Conservation (phyloP, 805 yeast species). For the Hagleromyces aurorensis region DNA sequence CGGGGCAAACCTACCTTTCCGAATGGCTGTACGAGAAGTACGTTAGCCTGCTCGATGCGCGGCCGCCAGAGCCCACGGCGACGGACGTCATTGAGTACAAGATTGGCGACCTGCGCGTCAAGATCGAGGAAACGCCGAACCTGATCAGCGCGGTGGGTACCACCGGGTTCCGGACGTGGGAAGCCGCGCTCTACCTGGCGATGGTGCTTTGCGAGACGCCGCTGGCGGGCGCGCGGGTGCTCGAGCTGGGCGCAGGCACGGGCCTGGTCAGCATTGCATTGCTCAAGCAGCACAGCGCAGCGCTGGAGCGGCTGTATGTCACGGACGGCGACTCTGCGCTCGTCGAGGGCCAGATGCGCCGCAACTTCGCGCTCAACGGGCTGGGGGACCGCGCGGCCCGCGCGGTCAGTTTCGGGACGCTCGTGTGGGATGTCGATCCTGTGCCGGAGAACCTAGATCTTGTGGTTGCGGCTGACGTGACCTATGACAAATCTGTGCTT, state of each 20-base stretch:
- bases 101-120: conserved; percentile 19
- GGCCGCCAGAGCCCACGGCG: conserved; percentile 20
- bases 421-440: conserved; percentile 53
- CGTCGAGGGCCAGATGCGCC: conserved; percentile 16
- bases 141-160: conserved; percentile 69
- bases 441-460: conserved; percentile 39
- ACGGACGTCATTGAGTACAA: conserved; percentile 30
- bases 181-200: conserved; percentile 67
- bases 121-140: conserved; percentile 52
- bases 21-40: conserved; percentile 32
- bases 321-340: conserved; percentile 30
- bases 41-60: conserved; percentile 16
- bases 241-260: conserved; percentile 88
- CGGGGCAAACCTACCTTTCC: conserved; percentile 7
- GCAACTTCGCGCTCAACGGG: conserved; percentile 41
- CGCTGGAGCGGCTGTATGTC: conserved; percentile 12
- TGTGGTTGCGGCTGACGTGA: conserved; percentile 79
- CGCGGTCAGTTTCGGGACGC: conserved; percentile 29
- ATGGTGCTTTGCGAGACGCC: conserved; percentile 41
- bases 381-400: conserved; percentile 11
- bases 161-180: conserved; percentile 92
- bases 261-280: conserved; percentile 47
- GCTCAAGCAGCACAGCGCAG: conserved; percentile 7
- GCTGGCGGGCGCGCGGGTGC: conserved; percentile 24
- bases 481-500: conserved; percentile 63